Evolutionary conservation across 345 rosid species (phyloP), one percentile per base, ranked within the genome.

Genomic region (Pistacia atlantica): DNA sequence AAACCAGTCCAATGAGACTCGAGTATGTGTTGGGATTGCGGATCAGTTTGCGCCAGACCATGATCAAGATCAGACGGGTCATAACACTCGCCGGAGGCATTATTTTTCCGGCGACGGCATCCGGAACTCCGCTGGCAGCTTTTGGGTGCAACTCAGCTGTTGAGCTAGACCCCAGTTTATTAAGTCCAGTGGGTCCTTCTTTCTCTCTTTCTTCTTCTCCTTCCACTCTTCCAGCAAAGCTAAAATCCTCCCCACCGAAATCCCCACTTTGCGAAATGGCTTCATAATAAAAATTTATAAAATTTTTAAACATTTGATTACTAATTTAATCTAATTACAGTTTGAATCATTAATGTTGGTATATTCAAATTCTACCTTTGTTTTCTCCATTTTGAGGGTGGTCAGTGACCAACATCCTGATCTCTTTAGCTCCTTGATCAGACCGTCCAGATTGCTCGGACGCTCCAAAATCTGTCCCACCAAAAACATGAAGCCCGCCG

Each of bases 21-120:
- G 99, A 95, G 82, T 95, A 95, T 7, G 98, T 95, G 86, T 95
- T 95, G 77, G 99, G 98, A 77, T 95, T 95, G 45, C 98, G 84
- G 57, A 95, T 95, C 46, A 95, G 97, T 80, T 95, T 95, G 67
- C 99, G 80, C 99, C 99, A 95, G 9, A 93, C 99, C 99, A 95
- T 95, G 80, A 95, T 93, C 79, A 95, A 79, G 46, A 95, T 95
- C 42, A 95, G 89, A 51, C 99, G 87, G 22, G 99, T 95, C 97
- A 95, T 91, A 37, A 95, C 99, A 77, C 95, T 95, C 4, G 97
- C 84, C 66, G 99, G 98, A 20, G 99, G 99, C 98, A 95, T 85
- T 42, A 85, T 89, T 74, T 83, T 79, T 49, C 78, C 75, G 13
- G 17, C 82, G 2, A 83, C 88, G 8, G 80, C 46, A 2, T 81